Evolutionary conservation across 1,284 basidiomycete species (phyloP).

Genomic region (Kalmanozyma brasiliensis): DNA sequence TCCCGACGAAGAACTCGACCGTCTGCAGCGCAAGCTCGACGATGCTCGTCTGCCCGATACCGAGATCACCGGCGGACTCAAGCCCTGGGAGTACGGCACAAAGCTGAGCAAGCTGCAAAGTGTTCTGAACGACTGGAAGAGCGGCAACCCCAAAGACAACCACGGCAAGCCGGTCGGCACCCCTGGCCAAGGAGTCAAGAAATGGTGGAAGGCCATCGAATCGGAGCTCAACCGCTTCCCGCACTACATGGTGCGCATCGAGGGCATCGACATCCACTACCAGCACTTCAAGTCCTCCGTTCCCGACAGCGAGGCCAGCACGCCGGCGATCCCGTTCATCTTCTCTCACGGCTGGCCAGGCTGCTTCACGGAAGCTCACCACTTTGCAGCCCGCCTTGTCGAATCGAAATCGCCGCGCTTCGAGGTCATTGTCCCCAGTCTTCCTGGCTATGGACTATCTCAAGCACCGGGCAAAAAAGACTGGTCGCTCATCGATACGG

Average conservation of each 20-base stretch:
- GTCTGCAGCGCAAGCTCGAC: slow-evolving; percentile 45
- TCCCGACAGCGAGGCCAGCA: slow-evolving; percentile 16
- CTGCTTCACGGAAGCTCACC: slow-evolving; percentile 47
- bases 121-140: slow-evolving; percentile 45
- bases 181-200: slow-evolving; percentile 34
- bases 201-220: slow-evolving; percentile 51
- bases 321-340: slow-evolving; percentile 54
- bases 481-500: slow-evolving; percentile 47
- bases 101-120: slow-evolving; percentile 45
- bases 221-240: slow-evolving; percentile 38
- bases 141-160: slow-evolving; percentile 29
- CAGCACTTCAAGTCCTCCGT: slow-evolving; percentile 38
- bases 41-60: slow-evolving; percentile 44
- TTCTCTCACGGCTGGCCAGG: slow-evolving; percentile 61
- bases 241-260: slow-evolving; percentile 49
- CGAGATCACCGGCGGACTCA: slow-evolving; percentile 36
- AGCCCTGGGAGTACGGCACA: slow-evolving; percentile 54
- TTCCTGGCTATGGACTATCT: slow-evolving; percentile 56
- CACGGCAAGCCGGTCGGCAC: slow-evolving; percentile 18
- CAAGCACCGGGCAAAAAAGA: slow-evolving; percentile 38
- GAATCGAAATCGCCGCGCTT: slow-evolving; percentile 39
- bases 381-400: slow-evolving; percentile 36
- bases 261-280: slow-evolving; percentile 54
- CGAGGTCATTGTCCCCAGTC: slow-evolving; percentile 58
- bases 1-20: slow-evolving; percentile 40